Base-by-base conservation (phyloP, 192 early-diverging fungal species). In the Linnemannia schmuckeri region DNA sequence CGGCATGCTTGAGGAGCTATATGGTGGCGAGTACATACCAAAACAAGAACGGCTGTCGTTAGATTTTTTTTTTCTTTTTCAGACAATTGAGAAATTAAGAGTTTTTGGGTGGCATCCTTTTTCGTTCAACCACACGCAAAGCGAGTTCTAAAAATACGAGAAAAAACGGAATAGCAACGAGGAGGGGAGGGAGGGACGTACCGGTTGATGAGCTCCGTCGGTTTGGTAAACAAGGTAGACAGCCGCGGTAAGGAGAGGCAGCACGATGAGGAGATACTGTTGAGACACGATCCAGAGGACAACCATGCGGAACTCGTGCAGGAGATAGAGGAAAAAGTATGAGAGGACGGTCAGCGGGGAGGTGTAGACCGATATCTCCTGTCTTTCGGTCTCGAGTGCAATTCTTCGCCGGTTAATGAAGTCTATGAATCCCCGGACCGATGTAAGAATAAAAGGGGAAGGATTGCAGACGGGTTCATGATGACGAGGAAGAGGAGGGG, bases 151-250 rank as follows among this genome's bases (percentile, higher is more conserved):
- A 81, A 81, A 81, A 81, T 81, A 81, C 40, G 40, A 68, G 63
- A 46, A 44, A 74, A 72, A 17, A 42, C 70, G 70, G 70, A 27
- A 42, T 40, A 70, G 13, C 30, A 33, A 66, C 55, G 55, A 57
- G 55, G 61, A 30, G 9, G 55, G 61, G 61, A 27, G 55, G 20
- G 20, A 22, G 17, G 2, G 61, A 33, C 78, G 49, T 91, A 93
- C 93, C 76, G 88, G 72, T 74, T 94, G 89, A 89, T 93, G 92
- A 61, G 91, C 85, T 41, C 94, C 94, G 44, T 94, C 93, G 4
- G 85, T 77, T 47, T 82, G 82, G 72, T 94, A 94, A 44, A 88
- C 71, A 52, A 87, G 74, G 72, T 88, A 88, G 66, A 91, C 68
- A 17, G 81, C 46, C 4, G 87, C 75, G 20, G 77, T 63, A 17